Conservation (phyloP, 2,329 filamentous ascomycete species). For the Colletotrichum nymphaeae region DNA sequence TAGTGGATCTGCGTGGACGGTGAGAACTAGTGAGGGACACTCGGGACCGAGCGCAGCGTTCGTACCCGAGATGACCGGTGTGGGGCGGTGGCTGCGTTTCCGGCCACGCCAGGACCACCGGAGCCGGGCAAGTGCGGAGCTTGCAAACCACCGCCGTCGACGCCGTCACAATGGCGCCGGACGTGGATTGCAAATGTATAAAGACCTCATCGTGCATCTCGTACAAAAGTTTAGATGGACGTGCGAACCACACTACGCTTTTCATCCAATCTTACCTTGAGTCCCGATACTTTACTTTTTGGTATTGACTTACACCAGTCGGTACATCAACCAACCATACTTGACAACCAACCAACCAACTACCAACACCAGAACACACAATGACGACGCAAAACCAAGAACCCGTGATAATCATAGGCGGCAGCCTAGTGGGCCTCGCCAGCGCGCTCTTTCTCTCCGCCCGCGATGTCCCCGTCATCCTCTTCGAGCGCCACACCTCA, state of each 20-base stretch:
- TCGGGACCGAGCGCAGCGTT: background rate
- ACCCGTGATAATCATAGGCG: slow-evolving; percentile 50
- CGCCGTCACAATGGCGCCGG: background rate
- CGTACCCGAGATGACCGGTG: background rate
- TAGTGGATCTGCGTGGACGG: background rate
- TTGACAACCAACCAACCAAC: too few relatives aligned
- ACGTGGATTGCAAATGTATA: background rate
- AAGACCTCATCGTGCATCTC: background rate
- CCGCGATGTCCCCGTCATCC: slow-evolving; percentile 44
- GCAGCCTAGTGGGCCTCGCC: slow-evolving; percentile 52
- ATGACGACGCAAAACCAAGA: slow-evolving; percentile 5
- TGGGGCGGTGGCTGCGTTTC: background rate
- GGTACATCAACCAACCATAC: background rate
- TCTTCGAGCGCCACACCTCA: slow-evolving; percentile 50
- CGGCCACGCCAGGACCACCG: background rate
- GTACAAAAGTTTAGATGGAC: background rate
- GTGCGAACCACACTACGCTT: background rate
- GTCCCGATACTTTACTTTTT: background rate
- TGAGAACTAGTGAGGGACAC: background rate
- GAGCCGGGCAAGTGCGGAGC: background rate
- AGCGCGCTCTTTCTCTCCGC: slow-evolving; percentile 49
- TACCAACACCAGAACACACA: background rate
- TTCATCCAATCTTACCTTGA: background rate
- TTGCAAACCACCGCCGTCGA: background rate
- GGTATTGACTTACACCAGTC: background rate